phyloP scores from a whole-genome alignment of 1,139 yeast genomes.

The Saccharomycopsis hybrid region DNA sequence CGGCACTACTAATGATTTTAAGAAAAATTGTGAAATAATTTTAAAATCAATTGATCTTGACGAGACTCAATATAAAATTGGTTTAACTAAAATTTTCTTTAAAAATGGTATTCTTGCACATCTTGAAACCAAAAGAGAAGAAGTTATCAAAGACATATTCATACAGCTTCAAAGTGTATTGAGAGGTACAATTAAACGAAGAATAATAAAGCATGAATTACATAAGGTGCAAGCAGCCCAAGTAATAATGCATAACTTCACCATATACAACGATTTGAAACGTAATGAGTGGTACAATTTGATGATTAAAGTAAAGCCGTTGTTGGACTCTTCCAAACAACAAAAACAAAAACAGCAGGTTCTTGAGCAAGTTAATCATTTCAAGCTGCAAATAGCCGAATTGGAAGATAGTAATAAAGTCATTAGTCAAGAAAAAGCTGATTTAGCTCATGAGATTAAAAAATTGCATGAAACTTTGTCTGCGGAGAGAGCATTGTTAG shows the following conservation, averaged over 20 bases:
- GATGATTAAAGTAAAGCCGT: constrained; percentile 67
- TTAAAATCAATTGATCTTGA: constrained; percentile 58
- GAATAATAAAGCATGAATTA: constrained; percentile 43
- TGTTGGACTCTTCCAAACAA: constrained; percentile 60
- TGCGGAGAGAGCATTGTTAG: constrained; percentile 35
- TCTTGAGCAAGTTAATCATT: constrained; percentile 51
- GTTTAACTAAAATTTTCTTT: constrained; percentile 80
- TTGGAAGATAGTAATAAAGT: constrained; percentile 31
- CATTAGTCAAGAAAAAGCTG: constrained; percentile 20
- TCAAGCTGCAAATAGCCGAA: constrained; percentile 37
- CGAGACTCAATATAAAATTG: constrained; percentile 62
- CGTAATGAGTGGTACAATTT: constrained; percentile 79
- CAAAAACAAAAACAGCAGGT: constrained; percentile 44
- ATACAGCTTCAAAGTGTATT: constrained; percentile 61
- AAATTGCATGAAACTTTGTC: constrained; percentile 32
- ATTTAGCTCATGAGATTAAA: constrained; percentile 33
- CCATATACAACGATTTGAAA: constrained; percentile 44
- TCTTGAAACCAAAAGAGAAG: constrained; percentile 73
- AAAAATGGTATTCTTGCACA: constrained; percentile 91
- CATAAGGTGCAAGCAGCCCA: constrained; percentile 66
- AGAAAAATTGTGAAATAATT: constrained; percentile 63
- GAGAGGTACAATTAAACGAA: constrained; percentile 59
- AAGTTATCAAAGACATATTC: constrained; percentile 48
- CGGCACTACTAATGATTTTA: constrained; percentile 34
- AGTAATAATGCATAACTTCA: constrained; percentile 58